Base-by-base conservation (phyloP, 2,329 filamentous ascomycete species). In the Byssothecium circinans region DNA sequence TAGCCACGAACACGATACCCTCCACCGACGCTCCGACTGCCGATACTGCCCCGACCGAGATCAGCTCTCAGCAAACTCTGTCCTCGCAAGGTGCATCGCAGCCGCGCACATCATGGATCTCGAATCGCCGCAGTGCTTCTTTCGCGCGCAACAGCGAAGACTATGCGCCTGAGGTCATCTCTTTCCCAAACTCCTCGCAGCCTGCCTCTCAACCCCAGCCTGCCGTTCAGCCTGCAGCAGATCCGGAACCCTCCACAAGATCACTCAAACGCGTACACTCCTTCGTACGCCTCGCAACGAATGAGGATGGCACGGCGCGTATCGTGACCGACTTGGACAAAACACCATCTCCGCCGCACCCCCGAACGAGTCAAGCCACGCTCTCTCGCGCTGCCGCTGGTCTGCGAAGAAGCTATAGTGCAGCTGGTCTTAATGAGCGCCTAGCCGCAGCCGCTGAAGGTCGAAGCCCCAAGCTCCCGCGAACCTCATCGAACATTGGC, bases 301-400 rank as follows among this genome's bases (percentile, higher is more conserved):
- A 89, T 15, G 80, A 91, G 25, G 90, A 96, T 64, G 92, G 92
- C 57, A 92, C 91, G 65, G 92, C 92, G n/a, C 87, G 92, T 61
- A 79, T 96, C 42, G 83, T 91, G 18, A 83, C 81, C 14, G 78
- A 86, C 45, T 80, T 86, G 52, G 83, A 86, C 53, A 78, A 80
- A 23, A 87, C 86, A 2, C 87, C 88, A 2, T 89, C 87, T 1
- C 86, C 84, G 42, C 82, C 78, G 49, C 77, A 79, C 60, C 72
- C 74, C 60, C 75, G 74, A 57, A 79, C 74, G 49, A 78, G 69
- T 50, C 78, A 74, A 61, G 74, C 74, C 14, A 54, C 54, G 8
- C 63, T 63, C 38, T 60, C 65, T 8, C 63, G 64, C 30, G 65
- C 61, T 32, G 60, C 65, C 77, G 80, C 77, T 32, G 80, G 77